Percentiles rank a stretch among this genome's conserved stretches.
These are phyloP conservation scores for Trametes sp. DNA, from an alignment of 1,284 basidiomycete genomes.

Conservation along the genomic window DNA sequence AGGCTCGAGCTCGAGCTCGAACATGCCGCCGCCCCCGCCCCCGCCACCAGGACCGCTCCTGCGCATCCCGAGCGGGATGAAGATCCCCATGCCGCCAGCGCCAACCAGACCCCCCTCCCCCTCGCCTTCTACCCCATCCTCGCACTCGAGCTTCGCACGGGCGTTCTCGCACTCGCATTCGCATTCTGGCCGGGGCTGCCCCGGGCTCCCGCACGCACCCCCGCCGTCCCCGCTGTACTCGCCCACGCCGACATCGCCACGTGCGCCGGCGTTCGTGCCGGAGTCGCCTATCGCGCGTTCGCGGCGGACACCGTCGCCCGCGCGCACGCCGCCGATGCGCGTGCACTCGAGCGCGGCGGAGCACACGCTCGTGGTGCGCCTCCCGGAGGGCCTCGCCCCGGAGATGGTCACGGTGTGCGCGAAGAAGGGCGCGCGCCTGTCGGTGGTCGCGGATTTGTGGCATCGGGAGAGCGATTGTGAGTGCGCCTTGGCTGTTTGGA, in stretches of 20 bases:
- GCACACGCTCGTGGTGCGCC: constrained; percentile 42
- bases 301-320: constrained; percentile 26
- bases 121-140: background rate
- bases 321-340: constrained; percentile 29
- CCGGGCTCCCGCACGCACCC: constrained; percentile 5
- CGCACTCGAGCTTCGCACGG: background rate
- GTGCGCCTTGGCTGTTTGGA: constrained; percentile 9
- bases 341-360: constrained; percentile 29
- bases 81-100: background rate
- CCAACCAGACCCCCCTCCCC: background rate
- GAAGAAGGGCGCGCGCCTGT: constrained; percentile 38
- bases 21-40: background rate
- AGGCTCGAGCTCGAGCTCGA: constrained; percentile 2
- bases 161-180: background rate
- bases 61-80: constrained; percentile 15
- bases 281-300: constrained; percentile 32
- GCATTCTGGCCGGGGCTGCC: constrained; percentile 1
- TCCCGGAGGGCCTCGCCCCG: constrained; percentile 34
- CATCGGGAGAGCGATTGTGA: constrained; percentile 39
- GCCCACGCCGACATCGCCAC: constrained; percentile 15
- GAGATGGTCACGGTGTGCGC: constrained; percentile 44
- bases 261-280: constrained; percentile 18
- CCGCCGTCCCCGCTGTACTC: constrained; percentile 11
- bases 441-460: constrained; percentile 42
- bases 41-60: background rate